Evolutionary conservation across 2,329 filamentous ascomycete species (phyloP).

Genomic region (Penicillium polonicum): DNA sequence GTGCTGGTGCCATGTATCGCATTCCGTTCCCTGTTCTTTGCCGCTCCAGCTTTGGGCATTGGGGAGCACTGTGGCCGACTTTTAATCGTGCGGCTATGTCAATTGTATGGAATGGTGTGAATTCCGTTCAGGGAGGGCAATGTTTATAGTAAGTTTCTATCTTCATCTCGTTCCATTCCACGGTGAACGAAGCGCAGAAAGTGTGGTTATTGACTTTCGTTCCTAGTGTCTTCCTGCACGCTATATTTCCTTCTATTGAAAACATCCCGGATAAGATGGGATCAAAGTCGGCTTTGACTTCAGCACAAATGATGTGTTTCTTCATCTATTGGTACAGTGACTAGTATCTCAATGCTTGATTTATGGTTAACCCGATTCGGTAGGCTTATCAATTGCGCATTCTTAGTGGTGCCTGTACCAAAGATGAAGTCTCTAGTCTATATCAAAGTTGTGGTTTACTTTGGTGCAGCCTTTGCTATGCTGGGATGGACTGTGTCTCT

Average conservation of each 20-base stretch:
- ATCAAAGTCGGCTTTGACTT: conserved; percentile 41
- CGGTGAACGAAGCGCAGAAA: neutral
- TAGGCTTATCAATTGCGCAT: conserved; percentile 40
- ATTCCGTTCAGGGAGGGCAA: conserved; percentile 39
- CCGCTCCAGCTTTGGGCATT: conserved; percentile 47
- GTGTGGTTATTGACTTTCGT: neutral
- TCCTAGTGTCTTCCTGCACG: conserved; percentile 41
- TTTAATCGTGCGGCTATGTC: conserved; percentile 44
- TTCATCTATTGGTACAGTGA: conserved; percentile 39
- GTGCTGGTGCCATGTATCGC: conserved; percentile 47
- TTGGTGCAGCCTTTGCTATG: conserved; percentile 42
- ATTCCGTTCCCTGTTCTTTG: conserved; percentile 46
- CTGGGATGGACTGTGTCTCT: conserved; percentile 38
- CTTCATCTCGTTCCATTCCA: neutral
- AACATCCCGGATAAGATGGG: conserved; percentile 44
- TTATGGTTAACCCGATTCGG: neutral
- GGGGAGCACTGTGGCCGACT: conserved; percentile 47
- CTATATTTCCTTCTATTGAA: conserved; percentile 45
- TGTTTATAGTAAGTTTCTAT: conserved; percentile 32
- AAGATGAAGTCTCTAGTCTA: conserved; percentile 40
- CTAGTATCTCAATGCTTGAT: neutral
- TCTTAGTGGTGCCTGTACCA: conserved; percentile 41
- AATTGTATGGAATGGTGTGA: conserved; percentile 49
- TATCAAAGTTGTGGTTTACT: conserved; percentile 40
- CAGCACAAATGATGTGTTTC: conserved; percentile 46